These are phyloP conservation scores for Vitis hybrid DNA, from an alignment of 177 flowering plant species.

Conservation along the genomic window DNA sequence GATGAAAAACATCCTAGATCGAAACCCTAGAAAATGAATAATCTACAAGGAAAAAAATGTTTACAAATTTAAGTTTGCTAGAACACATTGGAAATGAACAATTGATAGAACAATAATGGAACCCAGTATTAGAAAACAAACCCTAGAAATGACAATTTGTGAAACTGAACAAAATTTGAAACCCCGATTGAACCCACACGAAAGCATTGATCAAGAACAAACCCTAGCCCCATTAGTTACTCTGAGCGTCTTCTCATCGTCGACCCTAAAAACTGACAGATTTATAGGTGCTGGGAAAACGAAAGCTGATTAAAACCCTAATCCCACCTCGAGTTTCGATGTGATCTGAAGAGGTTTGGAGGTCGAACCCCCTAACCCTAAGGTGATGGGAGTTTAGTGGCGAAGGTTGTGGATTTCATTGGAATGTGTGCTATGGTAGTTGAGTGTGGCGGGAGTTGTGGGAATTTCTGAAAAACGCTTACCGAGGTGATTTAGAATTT, in stretches of 20 bases:
- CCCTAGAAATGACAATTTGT: too few relatives aligned
- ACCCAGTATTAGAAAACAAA: too few relatives aligned
- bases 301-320: not conserved
- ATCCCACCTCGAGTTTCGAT: conserved; percentile 4
- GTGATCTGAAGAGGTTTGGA: conserved; percentile 4
- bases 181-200: too few relatives aligned
- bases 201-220: too few relatives aligned
- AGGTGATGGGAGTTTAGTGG: not conserved
- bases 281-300: not conserved
- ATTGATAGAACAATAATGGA: too few relatives aligned
- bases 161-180: too few relatives aligned
- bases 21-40: too few relatives aligned
- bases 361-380: not conserved
- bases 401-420: not conserved
- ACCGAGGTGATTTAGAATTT: not conserved
- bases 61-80: too few relatives aligned
- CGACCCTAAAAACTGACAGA: not conserved
- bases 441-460: conserved; percentile 1
- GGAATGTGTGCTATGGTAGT: conserved; percentile 3
- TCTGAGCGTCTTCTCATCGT: not conserved
- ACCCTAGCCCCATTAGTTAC: too few relatives aligned
- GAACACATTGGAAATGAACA: too few relatives aligned
- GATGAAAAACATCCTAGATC: too few relatives aligned
- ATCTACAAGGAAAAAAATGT: too few relatives aligned
- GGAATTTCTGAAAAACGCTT: not conserved